These are phyloP conservation scores for Phlyctochytrium bullatum DNA, from an alignment of 192 early-diverging fungal genomes.

Conservation along the genomic window DNA sequence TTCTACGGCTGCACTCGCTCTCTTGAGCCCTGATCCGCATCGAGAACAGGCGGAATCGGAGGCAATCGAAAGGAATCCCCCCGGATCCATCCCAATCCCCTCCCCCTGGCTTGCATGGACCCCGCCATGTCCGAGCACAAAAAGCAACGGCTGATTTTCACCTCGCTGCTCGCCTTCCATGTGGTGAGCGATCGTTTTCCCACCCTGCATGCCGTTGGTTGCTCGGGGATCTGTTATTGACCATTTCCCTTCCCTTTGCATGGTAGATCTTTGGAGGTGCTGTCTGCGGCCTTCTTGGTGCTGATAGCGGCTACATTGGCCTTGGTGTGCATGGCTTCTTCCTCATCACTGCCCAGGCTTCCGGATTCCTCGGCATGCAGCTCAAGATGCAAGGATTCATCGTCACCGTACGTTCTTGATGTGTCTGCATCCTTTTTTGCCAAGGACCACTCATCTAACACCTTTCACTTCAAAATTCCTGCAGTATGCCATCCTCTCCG, in stretches of 20 bases:
- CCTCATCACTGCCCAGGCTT: not conserved
- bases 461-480: not conserved
- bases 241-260: not conserved
- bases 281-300: not conserved
- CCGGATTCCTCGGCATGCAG: not conserved
- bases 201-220: not conserved
- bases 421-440: not conserved
- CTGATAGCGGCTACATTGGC: not conserved
- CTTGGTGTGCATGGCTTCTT: not conserved
- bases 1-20: too few species aligned
- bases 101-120: too few species aligned
- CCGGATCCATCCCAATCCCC: too few species aligned
- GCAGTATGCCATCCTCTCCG: slow-evolving; percentile 7
- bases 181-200: not conserved
- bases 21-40: too few species aligned
- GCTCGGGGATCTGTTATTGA: not conserved
- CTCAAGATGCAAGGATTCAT: not conserved
- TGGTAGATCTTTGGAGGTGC: slow-evolving; percentile 1
- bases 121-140: slow-evolving; percentile 3
- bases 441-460: not conserved
- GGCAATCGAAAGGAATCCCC: too few species aligned
- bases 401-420: not conserved
- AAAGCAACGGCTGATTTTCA: slow-evolving; percentile 1
- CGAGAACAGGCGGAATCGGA: too few species aligned
- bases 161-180: not conserved